Conservation (phyloP, 2,329 filamentous ascomycete genomes). For the Endothia cerciana region DNA sequence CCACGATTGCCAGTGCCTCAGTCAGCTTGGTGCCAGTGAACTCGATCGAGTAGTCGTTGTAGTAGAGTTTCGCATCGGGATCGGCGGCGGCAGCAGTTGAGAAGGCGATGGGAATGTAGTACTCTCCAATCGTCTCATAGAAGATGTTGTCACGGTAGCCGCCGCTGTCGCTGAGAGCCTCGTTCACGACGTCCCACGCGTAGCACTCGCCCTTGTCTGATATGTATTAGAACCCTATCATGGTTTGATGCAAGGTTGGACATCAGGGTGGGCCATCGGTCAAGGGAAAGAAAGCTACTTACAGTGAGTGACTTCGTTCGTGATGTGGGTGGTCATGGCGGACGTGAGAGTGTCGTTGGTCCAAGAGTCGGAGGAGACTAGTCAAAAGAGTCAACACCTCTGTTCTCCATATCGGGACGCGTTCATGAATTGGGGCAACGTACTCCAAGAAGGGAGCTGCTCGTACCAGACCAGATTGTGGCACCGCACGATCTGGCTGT, state of each 20-base stretch:
- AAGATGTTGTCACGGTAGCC: constrained; percentile 59
- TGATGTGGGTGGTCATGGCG: constrained; percentile 62
- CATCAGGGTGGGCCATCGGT: no score
- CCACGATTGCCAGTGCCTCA: constrained; percentile 48
- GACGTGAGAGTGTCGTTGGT: constrained; percentile 60
- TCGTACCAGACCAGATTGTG: constrained; percentile 62
- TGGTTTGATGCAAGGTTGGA: background rate
- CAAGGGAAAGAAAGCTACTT: background rate
- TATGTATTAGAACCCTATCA: background rate
- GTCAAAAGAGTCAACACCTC: background rate
- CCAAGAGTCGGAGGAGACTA: constrained; percentile 48
- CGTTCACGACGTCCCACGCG: constrained; percentile 70
- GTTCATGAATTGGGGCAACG: background rate
- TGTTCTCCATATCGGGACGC: background rate
- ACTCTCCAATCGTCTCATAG: constrained; percentile 56
- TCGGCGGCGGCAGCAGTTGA: constrained; percentile 57
- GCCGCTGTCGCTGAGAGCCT: constrained; percentile 56
- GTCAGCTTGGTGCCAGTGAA: constrained; percentile 51
- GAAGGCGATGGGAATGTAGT: constrained; percentile 63
- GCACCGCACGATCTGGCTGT: constrained; percentile 61
- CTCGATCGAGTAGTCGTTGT: constrained; percentile 60
- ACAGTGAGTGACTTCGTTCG: constrained; percentile 58
- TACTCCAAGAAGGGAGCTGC: constrained; percentile 55
- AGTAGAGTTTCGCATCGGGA: constrained; percentile 58
- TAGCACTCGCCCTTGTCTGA: constrained; percentile 59